Evolutionary conservation across 1,139 yeast genomes (phyloP), one percentile per base, ranked within the genome.

Genomic region (Barnettozyma hawaiiensis): DNA sequence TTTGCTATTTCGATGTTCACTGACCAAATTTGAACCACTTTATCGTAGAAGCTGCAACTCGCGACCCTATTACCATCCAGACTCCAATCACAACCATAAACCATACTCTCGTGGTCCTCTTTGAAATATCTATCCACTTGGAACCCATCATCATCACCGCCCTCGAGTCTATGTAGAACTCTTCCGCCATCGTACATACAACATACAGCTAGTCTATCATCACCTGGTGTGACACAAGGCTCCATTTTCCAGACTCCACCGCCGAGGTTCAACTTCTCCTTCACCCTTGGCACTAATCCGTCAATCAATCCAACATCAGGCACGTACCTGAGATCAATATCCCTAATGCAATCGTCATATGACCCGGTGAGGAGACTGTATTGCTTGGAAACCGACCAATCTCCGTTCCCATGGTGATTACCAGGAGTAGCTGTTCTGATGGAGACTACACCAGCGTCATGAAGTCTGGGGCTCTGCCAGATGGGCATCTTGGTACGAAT

Each of bases 161-260:
- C n/a, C n/a, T n/a, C n/a, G n/a, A 58, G 57, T 6, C 45, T 53
- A n/a, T 60, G 62, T 1, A 55, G 52, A 2, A 89, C 67, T 44
- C 90, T 70, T 1, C 96, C 96, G 12, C 98, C 98, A 54, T 87
- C 92, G 56, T 92, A 90, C 97, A 92, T 92, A 58, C 97, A 87
- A 58, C 97, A 90, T 0, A 81, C 79, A 42, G 90, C 65, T 1
- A 90, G 67, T 45, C 76, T 48, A 24, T 53, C 47, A 42, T 71
- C 75, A 11, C 58, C 56, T 3, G 52, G 51, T 1, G 49, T 44
- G 0, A 83, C 81, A 31, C 75, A 67, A 2, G 96, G 96, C 2
- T 80, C 65, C 44, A 92, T 69, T 52, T 96, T 68, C 98, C 98
- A 92, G 3, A 90, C 97, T 1, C 98, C 98, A 7, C 97, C 97